Conservation (phyloP, 208 protist species). For the Crithidia expoeki region DNA sequence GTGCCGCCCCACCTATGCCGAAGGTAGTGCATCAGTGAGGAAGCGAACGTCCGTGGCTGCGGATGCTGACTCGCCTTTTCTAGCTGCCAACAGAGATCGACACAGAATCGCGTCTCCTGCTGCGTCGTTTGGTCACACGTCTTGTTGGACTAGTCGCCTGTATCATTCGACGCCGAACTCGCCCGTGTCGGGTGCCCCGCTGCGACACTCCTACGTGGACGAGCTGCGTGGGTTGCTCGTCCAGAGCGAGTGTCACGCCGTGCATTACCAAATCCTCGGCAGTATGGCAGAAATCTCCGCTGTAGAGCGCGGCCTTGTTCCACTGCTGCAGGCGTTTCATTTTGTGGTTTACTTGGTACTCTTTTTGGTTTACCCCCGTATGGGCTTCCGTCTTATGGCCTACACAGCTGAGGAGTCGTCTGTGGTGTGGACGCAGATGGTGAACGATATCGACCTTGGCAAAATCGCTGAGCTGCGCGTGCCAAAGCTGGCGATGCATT, state of each 20-base stretch:
- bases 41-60: slow-evolving; percentile 9
- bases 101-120: neutral
- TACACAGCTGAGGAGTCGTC: slow-evolving; percentile 82
- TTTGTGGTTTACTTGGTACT: slow-evolving; percentile 54
- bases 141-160: neutral
- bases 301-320: slow-evolving; percentile 52
- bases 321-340: slow-evolving; percentile 53
- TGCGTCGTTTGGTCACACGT: neutral
- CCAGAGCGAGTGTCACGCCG: slow-evolving; percentile 69
- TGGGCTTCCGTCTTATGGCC: slow-evolving; percentile 76
- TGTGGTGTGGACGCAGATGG: slow-evolving; percentile 87
- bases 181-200: slow-evolving; percentile 1
- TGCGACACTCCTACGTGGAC: slow-evolving; percentile 31
- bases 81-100: neutral
- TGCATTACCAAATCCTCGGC: slow-evolving; percentile 65
- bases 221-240: slow-evolving; percentile 61
- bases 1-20: slow-evolving; percentile 8
- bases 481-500: slow-evolving; percentile 55
- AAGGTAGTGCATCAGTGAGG: neutral
- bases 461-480: slow-evolving; percentile 59
- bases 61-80: slow-evolving; percentile 29
- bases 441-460: slow-evolving; percentile 81
- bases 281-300: slow-evolving; percentile 65
- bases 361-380: slow-evolving; percentile 66
- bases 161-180: slow-evolving; percentile 13